Base-by-base conservation (phyloP, 2,329 filamentous ascomycete genomes). In the Cordyceps fumosorosea region DNA sequence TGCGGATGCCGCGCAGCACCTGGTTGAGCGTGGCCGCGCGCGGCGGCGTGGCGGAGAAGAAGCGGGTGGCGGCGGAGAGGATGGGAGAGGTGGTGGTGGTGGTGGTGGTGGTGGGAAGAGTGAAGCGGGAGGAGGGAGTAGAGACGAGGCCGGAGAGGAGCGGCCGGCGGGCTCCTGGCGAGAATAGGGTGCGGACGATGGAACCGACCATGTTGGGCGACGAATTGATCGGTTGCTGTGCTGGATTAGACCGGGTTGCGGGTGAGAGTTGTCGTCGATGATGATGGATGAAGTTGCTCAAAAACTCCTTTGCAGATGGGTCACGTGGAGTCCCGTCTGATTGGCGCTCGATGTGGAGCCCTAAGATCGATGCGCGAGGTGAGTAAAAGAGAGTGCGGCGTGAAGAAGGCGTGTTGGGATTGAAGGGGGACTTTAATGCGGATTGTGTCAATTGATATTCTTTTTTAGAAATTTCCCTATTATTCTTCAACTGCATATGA, bases 1-100 rank as follows among this genome's bases (percentile, higher is more conserved):
- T 85, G 65, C 95, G 89, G 72, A 90, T 93, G 68, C 91, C 91
- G 65, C 84, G 82, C 20, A 89, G 80, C 63, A 91, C 86, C 74
- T 92, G 89, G 77, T 88, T 91, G 68, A 89, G 81, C 10, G 89
- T 92, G 60, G 88, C 85, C 66, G 78, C 76, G 62, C 77, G 78
- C 34, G 78, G 70, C 0, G 84, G 77, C 0, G 87, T 84, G 42
- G 81, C 81, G n/a, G 83, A 82, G 75, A 88, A 87, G 65, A 37
- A 37, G 34, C 77, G 69, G 57, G 53, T 63, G 11, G 57, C 58
- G 61, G 67, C 71, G 40, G 73, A 72, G 59, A 75, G 71, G 54
- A 73, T 67, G 54, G 76, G 71, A 40, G 62, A 48, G 47, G 45
- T 20, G 55, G 64, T 50, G 61, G 62, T 55, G 50, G 45, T 20